Percentiles rank a stretch among this genome's conserved stretches.
Evolutionary conservation across 148 eudicot species (phyloP).

Genomic region (Selenicereus undatus): DNA sequence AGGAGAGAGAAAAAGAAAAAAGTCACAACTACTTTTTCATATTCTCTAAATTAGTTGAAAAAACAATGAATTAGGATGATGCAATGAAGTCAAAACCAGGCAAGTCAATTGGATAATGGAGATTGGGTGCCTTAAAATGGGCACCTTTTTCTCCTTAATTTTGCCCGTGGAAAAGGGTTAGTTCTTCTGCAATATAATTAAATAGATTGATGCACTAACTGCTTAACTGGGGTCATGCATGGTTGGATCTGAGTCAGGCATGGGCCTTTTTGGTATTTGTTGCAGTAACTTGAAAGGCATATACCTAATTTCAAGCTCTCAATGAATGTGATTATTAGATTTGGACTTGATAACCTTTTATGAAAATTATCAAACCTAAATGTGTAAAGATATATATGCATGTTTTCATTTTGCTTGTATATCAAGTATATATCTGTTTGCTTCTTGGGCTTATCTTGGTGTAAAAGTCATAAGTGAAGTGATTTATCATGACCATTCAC

Average conservation of each 20-base stretch:
- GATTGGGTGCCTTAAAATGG: conserved; percentile 6
- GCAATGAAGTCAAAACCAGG: conserved; percentile 13
- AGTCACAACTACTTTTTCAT: conserved; percentile 11
- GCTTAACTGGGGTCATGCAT: conserved; percentile 23
- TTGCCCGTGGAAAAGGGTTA: neutral
- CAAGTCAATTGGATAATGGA: conserved; percentile 14
- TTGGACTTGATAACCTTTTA: conserved; percentile 24
- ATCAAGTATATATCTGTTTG: neutral
- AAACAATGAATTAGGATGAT: neutral
- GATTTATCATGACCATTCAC: neutral
- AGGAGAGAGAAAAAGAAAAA: neutral
- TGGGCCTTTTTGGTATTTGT: conserved; percentile 22
- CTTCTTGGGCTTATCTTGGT: neutral
- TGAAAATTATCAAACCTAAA: neutral
- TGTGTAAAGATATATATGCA: neutral
- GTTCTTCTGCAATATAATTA: neutral
- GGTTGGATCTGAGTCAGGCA: conserved; percentile 31
- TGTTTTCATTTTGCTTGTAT: neutral
- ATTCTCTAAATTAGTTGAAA: neutral
- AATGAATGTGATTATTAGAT: conserved; percentile 12
- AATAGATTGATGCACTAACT: neutral
- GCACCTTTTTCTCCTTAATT: neutral
- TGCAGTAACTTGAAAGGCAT: conserved; percentile 31
- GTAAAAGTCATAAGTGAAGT: neutral
- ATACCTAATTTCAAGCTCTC: neutral